Percentiles rank a stretch among this genome's conserved stretches.
Evolutionary conservation across 768 basidiomycete species (phyloP).

Genomic region (Psilocybe azurescens): DNA sequence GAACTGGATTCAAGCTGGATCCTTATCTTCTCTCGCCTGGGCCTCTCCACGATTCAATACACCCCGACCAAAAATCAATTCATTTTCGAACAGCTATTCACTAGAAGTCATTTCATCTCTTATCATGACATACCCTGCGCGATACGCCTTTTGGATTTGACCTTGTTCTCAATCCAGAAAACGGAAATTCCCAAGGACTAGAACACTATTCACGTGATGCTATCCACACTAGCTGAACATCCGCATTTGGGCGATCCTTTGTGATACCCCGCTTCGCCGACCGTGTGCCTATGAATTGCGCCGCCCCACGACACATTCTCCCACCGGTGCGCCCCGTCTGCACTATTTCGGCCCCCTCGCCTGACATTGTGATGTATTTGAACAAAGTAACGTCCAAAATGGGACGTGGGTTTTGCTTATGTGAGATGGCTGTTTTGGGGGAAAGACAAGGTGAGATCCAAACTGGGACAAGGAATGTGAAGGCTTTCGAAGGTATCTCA

Average conservation of each 20-base stretch:
- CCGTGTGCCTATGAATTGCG: slow-evolving; percentile 5
- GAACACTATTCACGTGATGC: slow-evolving; percentile 17
- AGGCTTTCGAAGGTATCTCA: slow-evolving; percentile 11
- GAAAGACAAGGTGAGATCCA: slow-evolving; percentile 39
- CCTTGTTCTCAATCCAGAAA: slow-evolving; percentile 20
- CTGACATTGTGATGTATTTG: slow-evolving; percentile 26
- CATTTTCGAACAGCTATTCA: slow-evolving; percentile 2
- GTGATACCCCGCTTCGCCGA: slow-evolving; percentile 14
- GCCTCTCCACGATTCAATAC: neutral
- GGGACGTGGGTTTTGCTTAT: slow-evolving; percentile 23
- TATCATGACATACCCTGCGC: neutral
- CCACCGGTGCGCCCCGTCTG: slow-evolving; percentile 14
- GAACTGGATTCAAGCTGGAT: neutral
- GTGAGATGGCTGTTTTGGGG: slow-evolving; percentile 20
- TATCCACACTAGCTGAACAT: slow-evolving; percentile 14
- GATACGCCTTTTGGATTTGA: slow-evolving; percentile 19
- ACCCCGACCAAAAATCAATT: neutral
- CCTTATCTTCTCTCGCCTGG: neutral
- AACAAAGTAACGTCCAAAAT: slow-evolving; percentile 40
- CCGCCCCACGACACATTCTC: slow-evolving; percentile 21
- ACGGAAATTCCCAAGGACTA: neutral
- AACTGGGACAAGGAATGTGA: slow-evolving; percentile 25
- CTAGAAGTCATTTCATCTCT: neutral
- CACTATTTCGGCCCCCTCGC: slow-evolving; percentile 11
- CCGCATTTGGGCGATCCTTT: slow-evolving; percentile 24